A percentile compares a stretch with the other conserved stretches of the same genome.
These are phyloP conservation scores for Xylariomycetidae sp. DNA, from an alignment of 2,329 filamentous ascomycete genomes.

Conservation along the genomic window DNA sequence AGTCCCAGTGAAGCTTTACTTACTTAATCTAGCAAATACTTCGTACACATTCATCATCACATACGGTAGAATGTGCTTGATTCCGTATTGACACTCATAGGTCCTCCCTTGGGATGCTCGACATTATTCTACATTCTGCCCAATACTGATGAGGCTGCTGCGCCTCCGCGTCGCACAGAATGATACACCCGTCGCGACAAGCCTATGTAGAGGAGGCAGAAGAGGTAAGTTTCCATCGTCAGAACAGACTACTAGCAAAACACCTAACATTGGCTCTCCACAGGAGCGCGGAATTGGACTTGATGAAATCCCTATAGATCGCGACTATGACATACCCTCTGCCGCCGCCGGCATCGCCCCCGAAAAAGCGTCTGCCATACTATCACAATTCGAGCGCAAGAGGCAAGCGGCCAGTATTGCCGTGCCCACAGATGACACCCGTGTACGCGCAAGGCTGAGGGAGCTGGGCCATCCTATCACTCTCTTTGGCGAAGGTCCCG, in stretches of 20 bases:
- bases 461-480: constrained; percentile 92
- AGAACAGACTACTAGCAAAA: constrained; percentile 8
- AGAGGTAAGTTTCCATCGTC: constrained; percentile 49
- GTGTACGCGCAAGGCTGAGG: constrained; percentile 75
- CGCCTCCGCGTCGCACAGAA: constrained; percentile 39
- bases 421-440: constrained; percentile 88
- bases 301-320: constrained; percentile 57
- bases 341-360: constrained; percentile 62
- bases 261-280: constrained; percentile 17
- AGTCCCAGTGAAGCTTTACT: no score
- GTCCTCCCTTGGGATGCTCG: no score
- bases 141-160: no score
- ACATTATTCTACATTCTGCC: no score
- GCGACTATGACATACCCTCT: constrained; percentile 76
- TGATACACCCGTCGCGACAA: constrained; percentile 84
- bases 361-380: constrained; percentile 78
- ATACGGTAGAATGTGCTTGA: no score
- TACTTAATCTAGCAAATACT: no score
- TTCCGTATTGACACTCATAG: no score
- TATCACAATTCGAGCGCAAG: constrained; percentile 88
- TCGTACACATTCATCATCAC: no score
- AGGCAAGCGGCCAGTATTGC: constrained; percentile 81
- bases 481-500: constrained; percentile 84
- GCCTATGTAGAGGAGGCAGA: constrained; percentile 88
- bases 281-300: constrained; percentile 27